phyloP scores from a whole-genome alignment of 108 stramenopile species.

The Skeletonema costatum region DNA sequence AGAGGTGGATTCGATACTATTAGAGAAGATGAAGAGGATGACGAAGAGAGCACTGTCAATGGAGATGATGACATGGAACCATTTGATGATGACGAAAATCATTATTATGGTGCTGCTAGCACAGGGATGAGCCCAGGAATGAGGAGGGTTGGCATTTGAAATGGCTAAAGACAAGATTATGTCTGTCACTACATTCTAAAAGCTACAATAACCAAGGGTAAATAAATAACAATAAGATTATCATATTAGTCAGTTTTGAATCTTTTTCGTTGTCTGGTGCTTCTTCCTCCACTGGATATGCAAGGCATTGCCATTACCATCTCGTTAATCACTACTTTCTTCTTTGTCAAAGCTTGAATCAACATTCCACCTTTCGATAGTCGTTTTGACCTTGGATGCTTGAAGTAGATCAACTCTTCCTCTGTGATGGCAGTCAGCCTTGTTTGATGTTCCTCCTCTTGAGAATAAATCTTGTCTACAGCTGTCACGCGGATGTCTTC shows the following conservation, averaged over 20 bases:
- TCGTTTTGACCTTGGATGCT: slow-evolving; percentile 41
- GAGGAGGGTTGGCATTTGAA: slow-evolving; percentile 15
- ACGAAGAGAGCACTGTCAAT: slow-evolving; percentile 45
- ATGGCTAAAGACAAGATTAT: neutral
- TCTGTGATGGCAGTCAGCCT: slow-evolving; percentile 18
- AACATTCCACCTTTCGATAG: slow-evolving; percentile 24
- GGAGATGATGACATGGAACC: slow-evolving; percentile 40
- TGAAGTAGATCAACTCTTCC: slow-evolving; percentile 23
- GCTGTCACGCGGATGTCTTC: slow-evolving; percentile 43
- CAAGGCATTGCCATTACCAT: slow-evolving; percentile 47
- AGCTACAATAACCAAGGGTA: neutral
- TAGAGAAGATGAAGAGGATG: slow-evolving; percentile 27
- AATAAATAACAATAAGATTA: neutral
- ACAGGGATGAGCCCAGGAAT: slow-evolving; percentile 23
- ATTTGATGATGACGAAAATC: slow-evolving; percentile 25
- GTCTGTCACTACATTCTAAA: neutral
- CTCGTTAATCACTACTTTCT: slow-evolving; percentile 45
- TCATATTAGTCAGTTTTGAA: slow-evolving; percentile 3
- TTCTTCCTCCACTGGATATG: slow-evolving; percentile 12
- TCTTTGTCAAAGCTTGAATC: slow-evolving; percentile 26
- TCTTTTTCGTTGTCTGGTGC: slow-evolving; percentile 23
- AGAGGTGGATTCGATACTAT: neutral
- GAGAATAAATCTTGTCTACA: slow-evolving; percentile 2
- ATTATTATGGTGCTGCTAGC: slow-evolving; percentile 11
- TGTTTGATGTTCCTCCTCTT: neutral